Percentiles rank a stretch among this genome's conserved stretches.
phyloP scores from a whole-genome alignment of 78 protist species.

The Planoprotostelium fungivorum region DNA sequence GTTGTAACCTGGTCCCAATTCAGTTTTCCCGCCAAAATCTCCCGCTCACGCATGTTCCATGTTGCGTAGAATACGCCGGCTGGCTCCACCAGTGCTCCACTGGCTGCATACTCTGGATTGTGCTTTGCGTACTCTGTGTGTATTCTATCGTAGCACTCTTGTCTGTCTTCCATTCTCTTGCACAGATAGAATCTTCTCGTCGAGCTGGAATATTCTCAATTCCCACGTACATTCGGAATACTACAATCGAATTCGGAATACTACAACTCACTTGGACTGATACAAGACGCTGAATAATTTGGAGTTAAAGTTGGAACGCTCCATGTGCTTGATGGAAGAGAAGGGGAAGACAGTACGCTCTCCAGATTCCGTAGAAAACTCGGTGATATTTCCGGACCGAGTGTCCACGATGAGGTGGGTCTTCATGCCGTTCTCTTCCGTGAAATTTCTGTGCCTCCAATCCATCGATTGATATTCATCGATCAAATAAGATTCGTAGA shows the following conservation, averaged over 20 bases:
- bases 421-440: background rate
- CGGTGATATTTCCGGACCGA: background rate
- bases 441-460: background rate
- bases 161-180: background rate
- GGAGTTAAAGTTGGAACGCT: background rate
- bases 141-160: background rate
- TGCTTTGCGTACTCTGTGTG: no score
- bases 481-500: background rate
- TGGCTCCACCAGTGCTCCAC: no score
- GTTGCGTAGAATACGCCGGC: no score
- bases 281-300: background rate
- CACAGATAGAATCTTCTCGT: background rate
- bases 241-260: no score
- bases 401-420: background rate
- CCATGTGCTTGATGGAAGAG: background rate
- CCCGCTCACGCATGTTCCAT: background rate
- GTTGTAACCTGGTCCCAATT: background rate
- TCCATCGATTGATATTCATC: background rate
- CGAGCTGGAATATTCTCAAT: no score
- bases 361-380: background rate
- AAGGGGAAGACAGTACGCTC: background rate
- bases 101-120: no score
- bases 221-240: no score
- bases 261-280: background rate
- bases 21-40: no score